phyloP scores from a whole-genome alignment of 768 basidiomycete species.

The Amylocystis lapponica region DNA sequence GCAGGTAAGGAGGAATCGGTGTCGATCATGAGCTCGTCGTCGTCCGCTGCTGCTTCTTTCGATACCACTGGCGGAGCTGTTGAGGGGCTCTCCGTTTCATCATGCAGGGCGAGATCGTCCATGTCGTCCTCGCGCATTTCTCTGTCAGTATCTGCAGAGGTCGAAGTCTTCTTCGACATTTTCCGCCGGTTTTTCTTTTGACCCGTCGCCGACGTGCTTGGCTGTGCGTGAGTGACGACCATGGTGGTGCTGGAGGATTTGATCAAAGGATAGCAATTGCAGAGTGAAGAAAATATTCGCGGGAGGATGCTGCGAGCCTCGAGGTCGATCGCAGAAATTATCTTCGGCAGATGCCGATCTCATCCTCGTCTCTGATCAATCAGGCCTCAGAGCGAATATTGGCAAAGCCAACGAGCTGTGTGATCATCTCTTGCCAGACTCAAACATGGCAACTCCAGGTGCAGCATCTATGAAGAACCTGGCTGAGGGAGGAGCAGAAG shows the following conservation, averaged over 20 bases:
- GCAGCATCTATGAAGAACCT: conserved; percentile 19
- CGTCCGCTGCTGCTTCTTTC: conserved; percentile 27
- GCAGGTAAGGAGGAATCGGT: conserved; percentile 37
- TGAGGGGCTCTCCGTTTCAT: conserved; percentile 3
- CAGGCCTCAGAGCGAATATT: not conserved
- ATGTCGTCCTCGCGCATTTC: conserved; percentile 14
- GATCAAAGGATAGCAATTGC: not conserved
- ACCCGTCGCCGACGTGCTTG: conserved; percentile 25
- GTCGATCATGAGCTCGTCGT: conserved; percentile 63
- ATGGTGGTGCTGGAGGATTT: conserved; percentile 15
- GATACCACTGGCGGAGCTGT: not conserved
- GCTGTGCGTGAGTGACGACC: conserved; percentile 36
- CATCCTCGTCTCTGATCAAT: not conserved
- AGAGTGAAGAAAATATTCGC: not conserved
- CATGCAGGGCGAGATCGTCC: conserved; percentile 6
- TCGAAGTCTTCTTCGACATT: conserved; percentile 34
- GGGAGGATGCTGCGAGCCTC: conserved; percentile 7
- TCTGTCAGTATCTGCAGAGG: conserved; percentile 11
- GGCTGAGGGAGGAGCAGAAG: conserved; percentile 29
- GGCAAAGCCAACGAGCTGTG: not conserved
- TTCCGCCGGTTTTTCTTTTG: conserved; percentile 43
- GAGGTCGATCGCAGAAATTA: conserved; percentile 12
- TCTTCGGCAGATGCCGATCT: conserved; percentile 15
- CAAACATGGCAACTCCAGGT: conserved; percentile 5
- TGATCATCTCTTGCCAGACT: not conserved